phyloP scores from a whole-genome alignment of 1,139 yeast genomes.

The Pichia sp. region DNA sequence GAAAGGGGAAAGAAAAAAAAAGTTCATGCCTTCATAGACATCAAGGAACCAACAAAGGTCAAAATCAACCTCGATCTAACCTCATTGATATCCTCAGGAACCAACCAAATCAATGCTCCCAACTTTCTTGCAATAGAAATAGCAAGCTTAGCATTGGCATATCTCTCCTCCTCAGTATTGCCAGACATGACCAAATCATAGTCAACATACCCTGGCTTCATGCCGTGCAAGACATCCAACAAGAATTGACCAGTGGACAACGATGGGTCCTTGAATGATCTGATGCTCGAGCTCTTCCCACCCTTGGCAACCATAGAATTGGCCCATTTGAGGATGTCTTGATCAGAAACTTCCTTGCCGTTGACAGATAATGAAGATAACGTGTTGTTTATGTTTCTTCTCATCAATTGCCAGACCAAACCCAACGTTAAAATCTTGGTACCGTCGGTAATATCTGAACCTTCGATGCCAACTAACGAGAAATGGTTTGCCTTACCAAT shows the following conservation, averaged over 20 bases:
- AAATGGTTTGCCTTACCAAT: slow-evolving; percentile 89
- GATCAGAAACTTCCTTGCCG: slow-evolving; percentile 72
- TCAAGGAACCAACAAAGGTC: slow-evolving; percentile 92
- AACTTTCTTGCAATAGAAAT: slow-evolving; percentile 96
- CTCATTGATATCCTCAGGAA: slow-evolving; percentile 98
- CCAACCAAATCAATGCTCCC: slow-evolving; percentile 97
- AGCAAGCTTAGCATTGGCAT: slow-evolving; percentile 94
- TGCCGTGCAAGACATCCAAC: slow-evolving; percentile 84
- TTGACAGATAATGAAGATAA: slow-evolving; percentile 66
- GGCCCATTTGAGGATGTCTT: slow-evolving; percentile 92
- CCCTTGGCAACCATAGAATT: slow-evolving; percentile 79
- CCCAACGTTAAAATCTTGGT: slow-evolving; percentile 85
- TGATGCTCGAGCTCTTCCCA: slow-evolving; percentile 63
- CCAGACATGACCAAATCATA: slow-evolving; percentile 86
- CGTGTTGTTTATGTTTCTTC: slow-evolving; percentile 86
- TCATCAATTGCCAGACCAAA: slow-evolving; percentile 98
- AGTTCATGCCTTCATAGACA: slow-evolving; percentile 47
- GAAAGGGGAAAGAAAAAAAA: background rate
- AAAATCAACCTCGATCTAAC: slow-evolving; percentile 90
- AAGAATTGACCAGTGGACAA: slow-evolving; percentile 75
- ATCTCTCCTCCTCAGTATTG: slow-evolving; percentile 72
- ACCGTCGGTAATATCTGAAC: slow-evolving; percentile 95
- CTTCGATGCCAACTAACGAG: slow-evolving; percentile 96
- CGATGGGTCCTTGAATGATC: slow-evolving; percentile 81
- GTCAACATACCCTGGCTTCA: slow-evolving; percentile 97